Evolutionary conservation across 495 filamentous ascomycete species (phyloP).

Genomic region (Hyphodiscus hymeniophilus): DNA sequence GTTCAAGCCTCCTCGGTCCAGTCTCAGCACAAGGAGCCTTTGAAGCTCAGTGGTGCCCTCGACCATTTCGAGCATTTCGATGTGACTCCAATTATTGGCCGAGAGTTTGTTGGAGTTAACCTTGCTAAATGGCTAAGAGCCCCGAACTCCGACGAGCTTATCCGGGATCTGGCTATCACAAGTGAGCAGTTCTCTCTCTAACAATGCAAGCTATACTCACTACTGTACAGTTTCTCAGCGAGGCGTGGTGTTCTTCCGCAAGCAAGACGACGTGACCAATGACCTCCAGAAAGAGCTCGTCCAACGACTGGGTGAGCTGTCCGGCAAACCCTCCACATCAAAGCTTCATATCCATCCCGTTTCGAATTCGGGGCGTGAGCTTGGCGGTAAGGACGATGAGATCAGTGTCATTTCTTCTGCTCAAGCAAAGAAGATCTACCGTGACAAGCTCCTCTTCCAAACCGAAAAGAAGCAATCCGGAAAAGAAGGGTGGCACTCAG

Average conservation of each 20-base stretch:
- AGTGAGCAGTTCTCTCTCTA: conserved; percentile 42
- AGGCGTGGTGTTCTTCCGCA: conserved; percentile 76
- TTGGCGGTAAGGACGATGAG: conserved; percentile 53
- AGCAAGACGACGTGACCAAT: conserved; percentile 57
- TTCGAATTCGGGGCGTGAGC: conserved; percentile 42
- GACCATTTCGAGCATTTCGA: conserved; percentile 54
- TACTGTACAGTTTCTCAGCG: conserved; percentile 57
- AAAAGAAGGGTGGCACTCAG: conserved; percentile 53
- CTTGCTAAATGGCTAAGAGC: conserved; percentile 55
- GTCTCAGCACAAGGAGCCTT: conserved; percentile 13
- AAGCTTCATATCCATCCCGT: conserved; percentile 68
- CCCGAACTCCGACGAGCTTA: conserved; percentile 55
- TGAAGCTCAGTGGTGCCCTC: conserved; percentile 36
- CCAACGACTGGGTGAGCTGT: conserved; percentile 55
- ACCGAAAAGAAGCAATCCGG: conserved; percentile 30
- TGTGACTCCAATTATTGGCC: conserved; percentile 59
- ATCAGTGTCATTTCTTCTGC: conserved; percentile 65
- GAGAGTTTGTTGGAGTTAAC: conserved; percentile 53
- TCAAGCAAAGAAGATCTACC: conserved; percentile 50
- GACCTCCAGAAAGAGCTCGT: conserved; percentile 64
- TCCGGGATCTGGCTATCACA: conserved; percentile 61
- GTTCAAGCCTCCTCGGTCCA: conserved; percentile 6
- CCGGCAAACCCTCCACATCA: conserved; percentile 58
- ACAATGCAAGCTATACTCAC: not conserved
- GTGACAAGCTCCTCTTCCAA: conserved; percentile 14